Evolutionary conservation across 2,329 filamentous ascomycete genomes (phyloP).

Genomic region (Phaeosphaeria sp.): DNA sequence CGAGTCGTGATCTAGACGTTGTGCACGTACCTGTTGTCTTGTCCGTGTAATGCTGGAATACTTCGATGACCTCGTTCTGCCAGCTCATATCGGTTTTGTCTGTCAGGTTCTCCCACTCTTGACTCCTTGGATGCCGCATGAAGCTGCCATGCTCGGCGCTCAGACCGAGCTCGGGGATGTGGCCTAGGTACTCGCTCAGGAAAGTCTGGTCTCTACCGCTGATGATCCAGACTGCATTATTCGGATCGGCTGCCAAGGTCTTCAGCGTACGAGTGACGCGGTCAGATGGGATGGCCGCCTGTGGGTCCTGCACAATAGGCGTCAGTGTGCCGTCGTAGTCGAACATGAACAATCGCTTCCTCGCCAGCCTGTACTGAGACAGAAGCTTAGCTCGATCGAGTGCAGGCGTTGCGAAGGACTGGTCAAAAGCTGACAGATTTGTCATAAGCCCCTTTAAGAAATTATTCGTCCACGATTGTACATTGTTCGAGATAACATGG

Average conservation of each 20-base stretch:
- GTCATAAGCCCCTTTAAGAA: conserved; percentile 80
- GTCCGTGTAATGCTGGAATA: conserved; percentile 90
- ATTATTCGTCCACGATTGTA: conserved; percentile 83
- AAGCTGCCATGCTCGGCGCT: conserved; percentile 98
- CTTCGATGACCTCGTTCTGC: conserved; percentile 82
- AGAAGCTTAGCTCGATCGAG: conserved; percentile 78
- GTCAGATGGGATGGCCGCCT: conserved; percentile 85
- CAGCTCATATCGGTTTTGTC: conserved; percentile 89
- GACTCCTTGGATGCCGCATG: conserved; percentile 77
- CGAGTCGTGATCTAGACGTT: not conserved
- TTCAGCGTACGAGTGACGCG: conserved; percentile 81
- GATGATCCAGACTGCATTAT: conserved; percentile 97
- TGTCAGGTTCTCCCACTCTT: conserved; percentile 87
- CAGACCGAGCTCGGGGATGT: conserved; percentile 87
- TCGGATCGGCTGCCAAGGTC: conserved; percentile 76
- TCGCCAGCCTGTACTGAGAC: conserved; percentile 73
- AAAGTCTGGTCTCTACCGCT: conserved; percentile 94
- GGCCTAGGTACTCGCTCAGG: conserved; percentile 87
- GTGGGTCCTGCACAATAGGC: conserved; percentile 89
- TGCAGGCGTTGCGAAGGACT: conserved; percentile 77
- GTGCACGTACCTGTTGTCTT: conserved; percentile 73
- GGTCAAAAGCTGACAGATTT: conserved; percentile 78
- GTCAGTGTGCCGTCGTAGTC: conserved; percentile 98
- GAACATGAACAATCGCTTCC: conserved; percentile 93
- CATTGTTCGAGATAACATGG: conserved; percentile 84